phyloP scores from a whole-genome alignment of 2,329 filamentous ascomycete genomes.

The Thielaviopsis punctulata region DNA sequence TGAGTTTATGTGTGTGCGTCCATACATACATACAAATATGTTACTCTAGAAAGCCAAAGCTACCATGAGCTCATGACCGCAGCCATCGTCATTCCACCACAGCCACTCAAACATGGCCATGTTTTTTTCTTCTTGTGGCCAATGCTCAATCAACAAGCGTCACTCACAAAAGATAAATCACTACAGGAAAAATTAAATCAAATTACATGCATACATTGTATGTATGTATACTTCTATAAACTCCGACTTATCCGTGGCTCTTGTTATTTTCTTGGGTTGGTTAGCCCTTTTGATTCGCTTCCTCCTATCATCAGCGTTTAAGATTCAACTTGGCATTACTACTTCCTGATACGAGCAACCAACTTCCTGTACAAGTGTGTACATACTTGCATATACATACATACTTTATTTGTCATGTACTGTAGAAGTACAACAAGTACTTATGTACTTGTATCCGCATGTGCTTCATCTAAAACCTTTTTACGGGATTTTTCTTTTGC shows the following conservation, averaged over 20 bases:
- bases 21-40: too few species aligned
- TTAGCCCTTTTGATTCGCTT: neutral
- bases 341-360: neutral
- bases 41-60: neutral
- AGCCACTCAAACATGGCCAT: neutral
- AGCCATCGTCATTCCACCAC: neutral
- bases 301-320: neutral
- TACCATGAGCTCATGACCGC: neutral
- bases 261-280: neutral
- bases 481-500: too few species aligned
- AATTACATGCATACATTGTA: neutral
- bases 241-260: neutral
- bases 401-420: too few species aligned
- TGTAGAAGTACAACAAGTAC: too few species aligned
- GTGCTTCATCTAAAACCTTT: too few species aligned
- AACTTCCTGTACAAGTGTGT: too few species aligned
- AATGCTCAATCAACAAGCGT: neutral
- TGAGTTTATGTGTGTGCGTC: too few species aligned
- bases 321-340: neutral
- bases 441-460: too few species aligned
- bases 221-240: neutral
- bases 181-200: too few species aligned
- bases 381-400: too few species aligned
- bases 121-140: neutral
- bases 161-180: too few species aligned